A percentile compares a stretch with the other conserved stretches of the same genome.
Conservation (phyloP, 495 filamentous ascomycete species). For the Podospora fimiseda region DNA sequence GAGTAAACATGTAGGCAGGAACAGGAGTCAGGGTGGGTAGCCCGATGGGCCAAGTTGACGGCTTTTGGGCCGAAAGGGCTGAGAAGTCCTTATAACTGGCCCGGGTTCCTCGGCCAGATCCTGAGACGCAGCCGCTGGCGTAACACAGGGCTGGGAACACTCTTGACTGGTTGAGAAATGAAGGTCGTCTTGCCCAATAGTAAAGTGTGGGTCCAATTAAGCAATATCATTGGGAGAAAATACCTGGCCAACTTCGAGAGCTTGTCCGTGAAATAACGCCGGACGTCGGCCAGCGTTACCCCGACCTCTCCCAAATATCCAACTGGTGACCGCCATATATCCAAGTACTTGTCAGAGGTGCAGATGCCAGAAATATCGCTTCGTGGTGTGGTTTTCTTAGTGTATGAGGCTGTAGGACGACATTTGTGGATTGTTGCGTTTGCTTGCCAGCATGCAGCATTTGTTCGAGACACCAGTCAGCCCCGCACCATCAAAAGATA, state of each 20-base stretch:
- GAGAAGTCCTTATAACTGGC: conserved; percentile 15
- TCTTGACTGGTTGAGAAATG: conserved; percentile 15
- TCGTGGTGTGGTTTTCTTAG: too few relatives aligned
- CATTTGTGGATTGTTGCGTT: neutral
- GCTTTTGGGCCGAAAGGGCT: conserved; percentile 20
- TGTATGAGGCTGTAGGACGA: neutral
- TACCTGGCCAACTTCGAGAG: neutral
- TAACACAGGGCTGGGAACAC: conserved; percentile 17
- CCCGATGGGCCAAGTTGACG: conserved; percentile 19
- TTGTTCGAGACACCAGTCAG: neutral
- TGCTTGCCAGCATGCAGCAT: neutral
- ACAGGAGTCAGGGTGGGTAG: conserved; percentile 26
- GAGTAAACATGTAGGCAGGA: conserved; percentile 33
- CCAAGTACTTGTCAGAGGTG: neutral
- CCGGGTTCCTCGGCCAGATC: conserved; percentile 3
- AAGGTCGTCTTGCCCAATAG: conserved; percentile 23
- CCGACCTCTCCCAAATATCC: neutral
- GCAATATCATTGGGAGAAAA: conserved; percentile 23
- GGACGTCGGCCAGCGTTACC: neutral
- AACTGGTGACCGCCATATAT: neutral
- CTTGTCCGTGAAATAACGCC: neutral
- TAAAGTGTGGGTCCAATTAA: neutral
- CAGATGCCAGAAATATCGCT: too few relatives aligned
- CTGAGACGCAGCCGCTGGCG: neutral
- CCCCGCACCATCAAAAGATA: conserved; percentile 3